Evolutionary conservation across 371 early-diverging fungal species (phyloP), one percentile per base, ranked within the genome.

Genomic region (Lichtheimia corymbifera): DNA sequence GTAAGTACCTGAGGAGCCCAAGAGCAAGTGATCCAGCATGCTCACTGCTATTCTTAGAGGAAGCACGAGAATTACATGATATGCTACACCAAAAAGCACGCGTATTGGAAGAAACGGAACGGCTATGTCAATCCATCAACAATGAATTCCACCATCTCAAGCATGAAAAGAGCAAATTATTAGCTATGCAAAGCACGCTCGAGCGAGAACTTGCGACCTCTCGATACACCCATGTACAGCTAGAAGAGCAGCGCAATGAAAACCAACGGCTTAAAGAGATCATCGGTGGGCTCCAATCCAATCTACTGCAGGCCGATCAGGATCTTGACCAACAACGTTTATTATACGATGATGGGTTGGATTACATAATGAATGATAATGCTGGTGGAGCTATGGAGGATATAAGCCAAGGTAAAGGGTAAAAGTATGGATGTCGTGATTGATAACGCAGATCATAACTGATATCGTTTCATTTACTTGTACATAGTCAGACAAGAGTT

Each of bases 191-290:
- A 49, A 61, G 55, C 14, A 65, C 66, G 11, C 58, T 83, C 1
- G 83, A 79, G 44, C 59, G 54, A 20, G 80, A 80, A 55, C 44
- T 79, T 20, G 66, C 65, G n/a, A 67, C 70, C 13, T 77, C 80
- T 2, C 79, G 74, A 35, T 55, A 69, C 30, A 69, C 76, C 7
- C 81, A 83, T 45, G 61, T 71, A 28, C 74, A 83, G 54, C 58
- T 83, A 25, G 79, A 72, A 18, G 77, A 79, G 65, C 79, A 80
- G 53, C 66, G 73, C 25, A 71, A 70, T 13, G 83, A 83, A 59
- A 83, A 83, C 44, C 71, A 77, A 50, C 73, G 71, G 15, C 55
- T 83, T 3, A 76, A 77, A 55, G 74, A 74, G 41, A 73, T 79
- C 22, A 80, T 83, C 55, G 79, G 79, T 65, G 65, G 59, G 25